phyloP scores from a whole-genome alignment of 768 basidiomycete genomes.

The Coprinellus micaceus region DNA sequence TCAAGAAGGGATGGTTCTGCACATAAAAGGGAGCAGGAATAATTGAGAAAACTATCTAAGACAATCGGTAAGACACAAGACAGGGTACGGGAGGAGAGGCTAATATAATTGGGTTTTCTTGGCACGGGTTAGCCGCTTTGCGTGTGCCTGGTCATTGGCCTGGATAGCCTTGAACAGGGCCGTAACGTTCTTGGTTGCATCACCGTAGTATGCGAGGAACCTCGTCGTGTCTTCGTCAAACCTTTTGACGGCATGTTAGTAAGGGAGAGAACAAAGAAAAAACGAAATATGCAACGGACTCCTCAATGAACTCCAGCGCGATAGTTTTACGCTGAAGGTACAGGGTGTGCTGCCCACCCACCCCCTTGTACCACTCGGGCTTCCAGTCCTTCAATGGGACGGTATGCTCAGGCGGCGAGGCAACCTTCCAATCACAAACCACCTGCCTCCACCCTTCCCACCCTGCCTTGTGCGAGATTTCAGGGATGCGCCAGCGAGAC shows the following conservation, averaged over 20 bases:
- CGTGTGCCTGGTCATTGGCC: neutral
- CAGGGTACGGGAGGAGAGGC: too few species aligned
- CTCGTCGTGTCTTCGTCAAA: neutral
- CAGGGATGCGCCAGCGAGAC: neutral
- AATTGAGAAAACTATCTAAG: too few species aligned
- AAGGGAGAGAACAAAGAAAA: too few species aligned
- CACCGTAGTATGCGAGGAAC: slow-evolving; percentile 7
- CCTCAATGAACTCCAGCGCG: slow-evolving; percentile 10
- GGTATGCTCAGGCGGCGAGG: neutral
- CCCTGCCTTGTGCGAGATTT: neutral
- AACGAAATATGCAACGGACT: slow-evolving; percentile 8
- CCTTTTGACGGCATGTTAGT: too few species aligned
- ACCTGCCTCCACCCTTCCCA: neutral
- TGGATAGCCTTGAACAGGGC: slow-evolving; percentile 7
- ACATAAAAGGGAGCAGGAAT: too few species aligned
- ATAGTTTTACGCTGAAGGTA: slow-evolving; percentile 5
- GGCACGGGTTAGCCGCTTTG: neutral
- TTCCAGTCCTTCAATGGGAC: slow-evolving; percentile 10
- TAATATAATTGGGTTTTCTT: neutral
- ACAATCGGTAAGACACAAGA: too few species aligned
- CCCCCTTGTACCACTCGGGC: slow-evolving; percentile 4
- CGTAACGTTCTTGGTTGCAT: slow-evolving; percentile 1
- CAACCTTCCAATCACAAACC: neutral
- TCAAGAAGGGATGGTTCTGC: too few species aligned
- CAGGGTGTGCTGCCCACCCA: neutral